These are phyloP conservation scores for Psilocybe sp. DNA, from an alignment of 768 basidiomycete species.

Conservation along the genomic window DNA sequence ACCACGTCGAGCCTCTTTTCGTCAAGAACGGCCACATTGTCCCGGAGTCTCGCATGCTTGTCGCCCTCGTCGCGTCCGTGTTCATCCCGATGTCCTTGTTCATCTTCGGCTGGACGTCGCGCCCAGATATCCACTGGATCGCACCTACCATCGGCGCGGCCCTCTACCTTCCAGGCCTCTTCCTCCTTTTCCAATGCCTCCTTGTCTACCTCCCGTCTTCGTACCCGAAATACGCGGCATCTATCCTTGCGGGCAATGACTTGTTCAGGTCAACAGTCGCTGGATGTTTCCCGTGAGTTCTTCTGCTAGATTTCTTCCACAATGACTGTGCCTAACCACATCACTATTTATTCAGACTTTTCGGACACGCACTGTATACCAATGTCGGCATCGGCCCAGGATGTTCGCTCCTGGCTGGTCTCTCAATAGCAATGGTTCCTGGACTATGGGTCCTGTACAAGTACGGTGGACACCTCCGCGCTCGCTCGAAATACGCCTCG, in stretches of 20 bases:
- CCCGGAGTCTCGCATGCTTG: not conserved
- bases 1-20: not conserved
- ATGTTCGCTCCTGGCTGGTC: slow-evolving; percentile 3
- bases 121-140: slow-evolving; percentile 1
- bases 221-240: slow-evolving; percentile 1
- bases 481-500: slow-evolving; percentile 1
- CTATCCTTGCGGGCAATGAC: slow-evolving; percentile 2
- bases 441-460: slow-evolving; percentile 1
- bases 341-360: not conserved
- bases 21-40: not conserved
- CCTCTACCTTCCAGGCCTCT: slow-evolving; percentile 2
- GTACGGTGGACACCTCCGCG: not conserved
- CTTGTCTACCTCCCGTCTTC: slow-evolving; percentile 2
- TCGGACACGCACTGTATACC: not conserved
- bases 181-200: slow-evolving; percentile 1
- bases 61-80: not conserved
- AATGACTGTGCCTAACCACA: not conserved
- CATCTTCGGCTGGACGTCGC: slow-evolving; percentile 3
- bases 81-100: slow-evolving; percentile 2
- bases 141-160: slow-evolving; percentile 3
- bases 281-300: not conserved
- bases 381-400: not conserved
- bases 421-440: not conserved
- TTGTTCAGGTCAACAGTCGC: not conserved
- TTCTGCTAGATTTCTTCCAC: not conserved